Conservation (phyloP, 176 grass and related monocot genomes). For the Carex pumila region DNA sequence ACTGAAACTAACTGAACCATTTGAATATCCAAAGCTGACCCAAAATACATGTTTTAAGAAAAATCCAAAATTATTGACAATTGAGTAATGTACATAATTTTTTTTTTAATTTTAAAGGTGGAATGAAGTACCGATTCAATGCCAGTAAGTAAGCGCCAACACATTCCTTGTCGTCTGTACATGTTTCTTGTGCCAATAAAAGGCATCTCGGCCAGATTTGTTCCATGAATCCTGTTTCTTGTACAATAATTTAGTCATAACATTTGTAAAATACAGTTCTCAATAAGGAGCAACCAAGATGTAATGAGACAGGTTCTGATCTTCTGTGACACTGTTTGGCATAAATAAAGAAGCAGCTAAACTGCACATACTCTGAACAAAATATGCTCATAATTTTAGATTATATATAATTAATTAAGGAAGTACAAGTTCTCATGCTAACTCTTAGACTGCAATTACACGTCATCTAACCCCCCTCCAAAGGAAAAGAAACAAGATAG, state of each 20-base stretch:
- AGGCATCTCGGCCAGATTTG: constrained; percentile 87
- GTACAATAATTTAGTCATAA: constrained; percentile 12
- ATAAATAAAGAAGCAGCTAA: neutral
- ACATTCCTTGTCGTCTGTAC: constrained; percentile 92
- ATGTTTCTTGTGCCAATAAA: constrained; percentile 87
- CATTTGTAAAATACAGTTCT: neutral
- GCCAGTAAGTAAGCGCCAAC: constrained; percentile 57
- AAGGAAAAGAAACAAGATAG: neutral
- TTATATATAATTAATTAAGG: neutral
- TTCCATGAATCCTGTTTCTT: constrained; percentile 85
- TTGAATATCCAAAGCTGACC: neutral
- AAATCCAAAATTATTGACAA: neutral
- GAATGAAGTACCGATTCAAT: constrained; percentile 72
- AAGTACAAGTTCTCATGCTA: neutral
- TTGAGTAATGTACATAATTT: neutral
- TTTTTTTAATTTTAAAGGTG: constrained; percentile 19
- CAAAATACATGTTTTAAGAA: neutral
- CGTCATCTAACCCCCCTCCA: neutral
- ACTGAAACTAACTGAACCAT: neutral
- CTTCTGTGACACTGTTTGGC: neutral
- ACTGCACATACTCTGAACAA: neutral
- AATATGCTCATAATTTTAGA: neutral
- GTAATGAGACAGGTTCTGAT: neutral
- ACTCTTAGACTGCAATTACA: neutral
- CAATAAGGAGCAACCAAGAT: neutral